Percentiles rank a stretch among this genome's conserved stretches.
Evolutionary conservation across 2,329 filamentous ascomycete genomes (phyloP).

Genomic region (Coniochaeta sp.): DNA sequence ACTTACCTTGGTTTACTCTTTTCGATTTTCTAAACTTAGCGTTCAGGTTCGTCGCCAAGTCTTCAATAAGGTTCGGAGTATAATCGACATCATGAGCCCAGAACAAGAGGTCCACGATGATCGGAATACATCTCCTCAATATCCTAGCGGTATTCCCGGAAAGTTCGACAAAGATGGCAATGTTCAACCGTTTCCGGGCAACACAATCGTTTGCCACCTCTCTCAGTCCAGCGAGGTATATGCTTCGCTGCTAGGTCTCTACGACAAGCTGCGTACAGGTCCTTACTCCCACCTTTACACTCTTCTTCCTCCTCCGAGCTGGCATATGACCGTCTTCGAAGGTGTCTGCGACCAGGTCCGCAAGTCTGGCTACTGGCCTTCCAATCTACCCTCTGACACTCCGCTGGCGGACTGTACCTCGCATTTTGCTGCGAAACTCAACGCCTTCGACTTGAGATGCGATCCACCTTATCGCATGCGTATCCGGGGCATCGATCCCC

Average conservation of each 20-base stretch:
- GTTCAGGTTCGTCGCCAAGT: not conserved
- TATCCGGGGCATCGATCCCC: slow-evolving; percentile 10
- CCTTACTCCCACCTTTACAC: slow-evolving; percentile 10
- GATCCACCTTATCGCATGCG: slow-evolving; percentile 12
- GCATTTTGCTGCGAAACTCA: slow-evolving; percentile 9
- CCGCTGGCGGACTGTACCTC: slow-evolving; percentile 9
- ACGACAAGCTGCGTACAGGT: slow-evolving; percentile 10
- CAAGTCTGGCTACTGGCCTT: slow-evolving; percentile 13
- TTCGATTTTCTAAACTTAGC: not conserved
- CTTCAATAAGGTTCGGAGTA: not conserved
- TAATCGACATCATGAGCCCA: not conserved
- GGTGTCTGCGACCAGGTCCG: slow-evolving; percentile 16
- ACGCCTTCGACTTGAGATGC: slow-evolving; percentile 8
- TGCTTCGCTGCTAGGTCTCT: slow-evolving; percentile 11
- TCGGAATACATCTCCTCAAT: not conserved
- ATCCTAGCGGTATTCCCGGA: slow-evolving; percentile 12
- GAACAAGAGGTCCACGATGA: not conserved
- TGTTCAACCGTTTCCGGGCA: slow-evolving; percentile 16
- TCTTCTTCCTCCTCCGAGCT: slow-evolving; percentile 15
- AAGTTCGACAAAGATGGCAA: slow-evolving; percentile 16
- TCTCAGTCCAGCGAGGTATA: slow-evolving; percentile 8
- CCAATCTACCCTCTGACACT: slow-evolving; percentile 7
- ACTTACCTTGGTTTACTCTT: too few species aligned
- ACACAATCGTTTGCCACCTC: slow-evolving; percentile 18
- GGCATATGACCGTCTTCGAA: slow-evolving; percentile 21